Evolutionary conservation across 345 rosid species (phyloP), one percentile per base, ranked within the genome.

Genomic region (Citrus inodora): DNA sequence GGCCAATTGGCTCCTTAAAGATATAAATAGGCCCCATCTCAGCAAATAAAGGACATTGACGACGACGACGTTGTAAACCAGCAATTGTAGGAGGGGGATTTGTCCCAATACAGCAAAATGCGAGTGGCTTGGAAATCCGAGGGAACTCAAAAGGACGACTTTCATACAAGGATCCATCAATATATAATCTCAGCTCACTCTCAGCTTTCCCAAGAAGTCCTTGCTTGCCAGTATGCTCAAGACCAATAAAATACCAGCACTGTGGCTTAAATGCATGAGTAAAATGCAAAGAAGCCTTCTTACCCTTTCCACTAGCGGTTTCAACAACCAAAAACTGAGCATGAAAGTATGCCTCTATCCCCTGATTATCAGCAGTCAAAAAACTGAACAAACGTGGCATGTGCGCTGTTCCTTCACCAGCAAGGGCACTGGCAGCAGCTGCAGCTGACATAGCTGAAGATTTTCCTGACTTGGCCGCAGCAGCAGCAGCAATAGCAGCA

Each of bases 401-500:
- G 81, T 96, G 98, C 38, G 93, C 92, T 25, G 97, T 92, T 77
- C 99, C 98, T 90, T 96, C 99, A 65, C 99, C 99, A 81, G 98
- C 99, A 64, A 96, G 97, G 28, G 98, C 98, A 92, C 97, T 94
- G 51, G 99, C 99, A 81, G 99, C 99, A 65, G 98, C 98, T 81
- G 99, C 98, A 83, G 98, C 98, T 53, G 98, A 96, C 98, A 96
- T 92, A 38, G 99, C 97, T 71, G 98, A 96, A 82, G 98, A 89
- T 90, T 96, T 94, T 75, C 98, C 99, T 25, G 98, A 94, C 88
- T 88, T 96, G 76, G 98, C 97, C 16, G 99, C 99, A 14, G 98
- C 98, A 4, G 99, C 97, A 67, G 98, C 98, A 61, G 97, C 97
- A 83, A 95, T 96, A 53, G 99, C 99, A 48, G 98, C 98, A 7